Conservation (phyloP, 164 flowering plant genomes). For the Annona cherimola region DNA sequence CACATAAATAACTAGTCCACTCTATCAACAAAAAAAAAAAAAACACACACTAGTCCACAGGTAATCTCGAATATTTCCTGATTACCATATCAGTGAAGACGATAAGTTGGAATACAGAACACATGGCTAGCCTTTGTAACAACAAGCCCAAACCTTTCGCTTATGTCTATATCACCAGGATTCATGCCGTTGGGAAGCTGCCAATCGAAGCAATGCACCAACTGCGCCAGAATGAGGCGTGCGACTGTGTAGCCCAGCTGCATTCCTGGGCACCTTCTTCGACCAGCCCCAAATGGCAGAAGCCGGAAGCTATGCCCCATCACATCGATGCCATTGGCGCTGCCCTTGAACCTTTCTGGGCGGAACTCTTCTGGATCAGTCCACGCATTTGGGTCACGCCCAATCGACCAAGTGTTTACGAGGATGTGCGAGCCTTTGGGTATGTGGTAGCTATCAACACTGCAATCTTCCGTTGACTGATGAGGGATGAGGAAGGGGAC, state of each 20-base stretch:
- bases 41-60: no score
- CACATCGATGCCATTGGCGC: slow-evolving; percentile 5
- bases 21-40: no score
- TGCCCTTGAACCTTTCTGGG: slow-evolving; percentile 15
- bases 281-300: slow-evolving; percentile 16
- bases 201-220: slow-evolving; percentile 21
- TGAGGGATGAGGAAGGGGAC: slow-evolving; percentile 1
- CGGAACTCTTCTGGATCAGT: slow-evolving; percentile 8
- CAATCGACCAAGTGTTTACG: slow-evolving; percentile 23
- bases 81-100: background rate
- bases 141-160: slow-evolving; percentile 6
- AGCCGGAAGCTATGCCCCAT: slow-evolving; percentile 8
- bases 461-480: slow-evolving; percentile 11
- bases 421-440: slow-evolving; percentile 20
- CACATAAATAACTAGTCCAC: no score
- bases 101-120: slow-evolving; percentile 11
- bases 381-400: slow-evolving; percentile 26
- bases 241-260: slow-evolving; percentile 13
- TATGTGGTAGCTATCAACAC: slow-evolving; percentile 13
- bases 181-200: slow-evolving; percentile 12
- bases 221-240: slow-evolving; percentile 10
- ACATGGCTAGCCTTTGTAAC: slow-evolving; percentile 13
- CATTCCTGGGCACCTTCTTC: slow-evolving; percentile 16
- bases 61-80: no score
- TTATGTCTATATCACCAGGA: slow-evolving; percentile 12